Base-by-base conservation (phyloP, 768 basidiomycete genomes). In the Mycena filopes region DNA sequence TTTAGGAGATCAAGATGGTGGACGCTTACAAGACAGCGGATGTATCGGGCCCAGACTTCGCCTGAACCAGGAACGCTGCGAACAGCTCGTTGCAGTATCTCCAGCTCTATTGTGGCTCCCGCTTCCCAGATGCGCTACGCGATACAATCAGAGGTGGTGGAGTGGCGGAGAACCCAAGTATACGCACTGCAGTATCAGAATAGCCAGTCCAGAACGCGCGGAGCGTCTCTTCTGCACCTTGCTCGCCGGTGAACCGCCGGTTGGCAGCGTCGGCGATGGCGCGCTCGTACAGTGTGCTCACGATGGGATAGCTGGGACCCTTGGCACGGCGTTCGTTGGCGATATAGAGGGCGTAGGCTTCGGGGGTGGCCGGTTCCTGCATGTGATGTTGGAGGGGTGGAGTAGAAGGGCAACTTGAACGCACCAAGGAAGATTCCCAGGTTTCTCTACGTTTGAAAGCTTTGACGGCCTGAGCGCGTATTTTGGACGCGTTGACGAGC, bases 31-130 rank as follows among this genome's bases (percentile, higher is more conserved):
- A 92, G 71, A 67, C 86, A 85, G 41, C 91, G 87, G 15, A 95
- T 87, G 73, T 92, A 93, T 43, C 88, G 82, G 7, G 92, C 89
- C 90, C 91, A 93, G 18, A 93, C 79, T 70, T 92, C 90, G 21
- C 94, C 94, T 36, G 85, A 92, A 20, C 82, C 85, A 42, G 94
- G 93, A 0, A 89, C 87, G 71, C 93, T 94, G 61, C 91, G 84
- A 12, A 86, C 73, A 13, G 92, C 93, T 43, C 93, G 81, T 62
- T 76, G 79, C 29, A 86, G 80, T 18, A 81, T 74, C n/a, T 71
- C 69, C 31, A 80, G 64, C 68, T 89, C 82, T 12, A 74, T 74
- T 1, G 81, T 81, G 33, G 77, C 76, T 15, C 80, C 83, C 1
- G 72, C 80, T 18, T 82, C 81, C 61, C 84, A 78, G 33, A 81